Conservation (phyloP, 208 protist species). For the Trichomonas gallinae region DNA sequence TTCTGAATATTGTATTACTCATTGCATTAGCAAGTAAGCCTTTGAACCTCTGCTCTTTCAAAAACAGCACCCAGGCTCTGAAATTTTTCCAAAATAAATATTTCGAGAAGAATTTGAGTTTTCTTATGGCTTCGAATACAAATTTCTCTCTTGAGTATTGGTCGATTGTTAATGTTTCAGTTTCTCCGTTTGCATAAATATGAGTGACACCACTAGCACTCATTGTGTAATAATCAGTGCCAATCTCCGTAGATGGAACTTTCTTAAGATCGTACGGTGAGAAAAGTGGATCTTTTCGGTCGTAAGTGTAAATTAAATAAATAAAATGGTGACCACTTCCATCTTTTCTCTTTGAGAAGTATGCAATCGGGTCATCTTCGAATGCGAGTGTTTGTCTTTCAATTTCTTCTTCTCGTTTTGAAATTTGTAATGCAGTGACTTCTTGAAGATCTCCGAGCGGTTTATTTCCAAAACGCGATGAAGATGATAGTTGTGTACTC, state of each 20-base stretch:
- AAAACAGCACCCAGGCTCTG: neutral
- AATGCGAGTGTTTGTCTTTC: neutral
- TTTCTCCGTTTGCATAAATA: neutral
- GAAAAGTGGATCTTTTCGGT: neutral
- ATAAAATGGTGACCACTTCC: slow-evolving; percentile 2
- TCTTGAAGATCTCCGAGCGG: neutral
- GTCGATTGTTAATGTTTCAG: neutral
- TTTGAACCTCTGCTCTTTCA: neutral
- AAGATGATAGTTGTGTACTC: neutral
- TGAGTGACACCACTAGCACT: neutral
- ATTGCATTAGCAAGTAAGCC: neutral
- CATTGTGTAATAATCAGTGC: neutral
- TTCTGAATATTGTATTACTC: neutral
- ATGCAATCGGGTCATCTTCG: neutral
- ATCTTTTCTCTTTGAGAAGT: slow-evolving; percentile 6
- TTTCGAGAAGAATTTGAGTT: neutral
- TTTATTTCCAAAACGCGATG: neutral
- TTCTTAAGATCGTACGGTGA: slow-evolving; percentile 11
- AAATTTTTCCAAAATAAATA: slow-evolving; percentile 12
- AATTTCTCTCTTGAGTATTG: neutral
- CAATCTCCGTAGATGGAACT: neutral
- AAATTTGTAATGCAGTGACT: neutral
- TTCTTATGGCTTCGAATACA: neutral
- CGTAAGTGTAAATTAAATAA: neutral
- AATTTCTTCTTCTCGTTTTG: neutral